These are phyloP conservation scores for Leccinellum luteum DNA, from an alignment of 768 basidiomycete genomes.

Conservation along the genomic window DNA sequence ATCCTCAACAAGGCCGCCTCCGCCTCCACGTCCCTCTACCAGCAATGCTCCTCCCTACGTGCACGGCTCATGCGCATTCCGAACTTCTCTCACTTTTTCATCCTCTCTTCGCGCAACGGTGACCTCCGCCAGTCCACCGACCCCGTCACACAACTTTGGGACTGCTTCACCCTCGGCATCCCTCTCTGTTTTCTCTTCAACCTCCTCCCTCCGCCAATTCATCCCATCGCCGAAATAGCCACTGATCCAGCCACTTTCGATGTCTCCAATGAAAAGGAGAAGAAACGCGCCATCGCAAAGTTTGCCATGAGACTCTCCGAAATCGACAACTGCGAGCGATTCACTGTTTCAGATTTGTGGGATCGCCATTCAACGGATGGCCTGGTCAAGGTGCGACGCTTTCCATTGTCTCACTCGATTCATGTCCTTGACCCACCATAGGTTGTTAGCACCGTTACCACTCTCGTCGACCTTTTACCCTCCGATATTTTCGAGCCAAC, in stretches of 20 bases:
- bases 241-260: slow-evolving; percentile 67
- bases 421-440: slow-evolving; percentile 28
- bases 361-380: slow-evolving; percentile 90
- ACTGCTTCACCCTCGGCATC: slow-evolving; percentile 88
- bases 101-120: slow-evolving; percentile 53
- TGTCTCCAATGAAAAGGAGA: slow-evolving; percentile 71
- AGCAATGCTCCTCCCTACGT: slow-evolving; percentile 82
- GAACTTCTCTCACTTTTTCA: slow-evolving; percentile 69
- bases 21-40: slow-evolving; percentile 84
- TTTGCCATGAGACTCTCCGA: slow-evolving; percentile 87
- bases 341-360: slow-evolving; percentile 90
- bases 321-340: slow-evolving; percentile 70
- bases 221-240: slow-evolving; percentile 51
- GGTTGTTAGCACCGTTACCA: slow-evolving; percentile 89
- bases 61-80: slow-evolving; percentile 75
- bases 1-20: slow-evolving; percentile 92
- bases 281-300: slow-evolving; percentile 87
- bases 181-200: slow-evolving; percentile 97
- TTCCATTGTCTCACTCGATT: not conserved
- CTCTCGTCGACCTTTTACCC: slow-evolving; percentile 77
- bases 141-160: slow-evolving; percentile 93
- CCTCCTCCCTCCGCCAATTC: slow-evolving; percentile 58
- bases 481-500: slow-evolving; percentile 62
- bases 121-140: slow-evolving; percentile 76
- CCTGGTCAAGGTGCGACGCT: slow-evolving; percentile 78